A percentile compares a stretch with the other conserved stretches of the same genome.
Evolutionary conservation across 176 grass and related monocot species (phyloP).

Genomic region (Ensete ventricosum): DNA sequence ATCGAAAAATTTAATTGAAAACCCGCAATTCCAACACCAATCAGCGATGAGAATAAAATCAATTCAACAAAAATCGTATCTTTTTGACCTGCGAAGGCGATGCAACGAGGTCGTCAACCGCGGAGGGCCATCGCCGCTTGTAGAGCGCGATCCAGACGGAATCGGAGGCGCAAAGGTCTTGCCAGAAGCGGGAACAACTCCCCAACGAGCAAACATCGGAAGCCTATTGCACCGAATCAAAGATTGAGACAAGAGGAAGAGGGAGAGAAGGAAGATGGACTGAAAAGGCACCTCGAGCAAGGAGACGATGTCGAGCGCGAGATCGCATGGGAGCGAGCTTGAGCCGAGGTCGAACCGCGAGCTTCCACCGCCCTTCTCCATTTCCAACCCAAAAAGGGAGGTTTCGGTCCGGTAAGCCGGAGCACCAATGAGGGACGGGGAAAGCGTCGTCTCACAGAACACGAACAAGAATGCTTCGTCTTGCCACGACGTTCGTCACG

Average conservation of each 20-base stretch:
- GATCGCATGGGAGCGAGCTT: slow-evolving; percentile 34
- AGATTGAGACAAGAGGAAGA: background rate
- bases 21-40: background rate
- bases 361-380: background rate
- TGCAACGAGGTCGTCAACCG: background rate
- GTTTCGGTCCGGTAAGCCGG: background rate
- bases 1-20: background rate
- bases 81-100: background rate
- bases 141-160: slow-evolving; percentile 59
- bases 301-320: slow-evolving; percentile 34
- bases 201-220: slow-evolving; percentile 53
- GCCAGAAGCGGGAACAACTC: slow-evolving; percentile 46
- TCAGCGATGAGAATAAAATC: background rate
- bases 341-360: slow-evolving; percentile 9
- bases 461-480: too few relatives aligned
- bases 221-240: slow-evolving; percentile 30
- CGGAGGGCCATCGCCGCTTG: slow-evolving; percentile 40
- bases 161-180: slow-evolving; percentile 39
- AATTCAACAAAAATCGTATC: background rate
- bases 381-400: background rate
- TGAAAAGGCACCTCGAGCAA: slow-evolving; percentile 31
- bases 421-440: background rate
- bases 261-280: slow-evolving; percentile 8
- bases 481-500: too few relatives aligned
- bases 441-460: background rate